phyloP scores from a whole-genome alignment of 768 basidiomycete species.

The Boletellus ananiceps region DNA sequence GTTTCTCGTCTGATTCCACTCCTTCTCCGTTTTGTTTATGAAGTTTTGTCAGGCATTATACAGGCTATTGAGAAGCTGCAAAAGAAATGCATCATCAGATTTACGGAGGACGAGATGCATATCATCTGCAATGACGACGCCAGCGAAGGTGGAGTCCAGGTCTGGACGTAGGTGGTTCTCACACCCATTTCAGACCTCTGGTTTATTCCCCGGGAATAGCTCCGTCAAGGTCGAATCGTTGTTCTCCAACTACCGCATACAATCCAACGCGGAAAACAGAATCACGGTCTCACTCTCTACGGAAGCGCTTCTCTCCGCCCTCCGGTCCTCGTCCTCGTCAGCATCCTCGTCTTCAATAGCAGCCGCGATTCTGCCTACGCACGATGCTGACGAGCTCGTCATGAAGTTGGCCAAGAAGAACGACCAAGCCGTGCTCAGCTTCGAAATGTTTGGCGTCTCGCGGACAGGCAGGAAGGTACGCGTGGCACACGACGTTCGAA shows the following conservation, averaged over 20 bases:
- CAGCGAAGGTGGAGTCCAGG: slow-evolving; percentile 81
- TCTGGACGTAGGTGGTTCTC: slow-evolving; percentile 63
- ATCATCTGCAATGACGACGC: slow-evolving; percentile 81
- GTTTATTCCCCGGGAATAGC: slow-evolving; percentile 31
- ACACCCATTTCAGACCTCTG: slow-evolving; percentile 14
- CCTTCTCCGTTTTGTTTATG: neutral
- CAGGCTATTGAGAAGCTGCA: slow-evolving; percentile 82
- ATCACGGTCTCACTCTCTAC: slow-evolving; percentile 71
- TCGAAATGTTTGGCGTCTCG: slow-evolving; percentile 66
- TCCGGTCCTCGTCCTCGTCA: slow-evolving; percentile 58
- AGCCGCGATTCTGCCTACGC: slow-evolving; percentile 29
- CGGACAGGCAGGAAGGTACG: slow-evolving; percentile 59
- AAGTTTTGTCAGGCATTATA: slow-evolving; percentile 52
- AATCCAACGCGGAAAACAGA: slow-evolving; percentile 79
- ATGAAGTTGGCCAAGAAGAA: slow-evolving; percentile 88
- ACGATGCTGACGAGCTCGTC: slow-evolving; percentile 61
- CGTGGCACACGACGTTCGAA: slow-evolving; percentile 76
- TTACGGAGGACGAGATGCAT: slow-evolving; percentile 67
- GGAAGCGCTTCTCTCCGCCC: slow-evolving; percentile 69
- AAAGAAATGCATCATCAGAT: slow-evolving; percentile 79
- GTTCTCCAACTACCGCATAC: slow-evolving; percentile 76
- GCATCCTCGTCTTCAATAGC: slow-evolving; percentile 37
- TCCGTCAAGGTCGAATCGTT: slow-evolving; percentile 64
- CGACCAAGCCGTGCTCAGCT: slow-evolving; percentile 69
- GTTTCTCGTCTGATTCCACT: slow-evolving; percentile 10